These are phyloP conservation scores for Xylariaceae sp. DNA, from an alignment of 2,329 filamentous ascomycete genomes.

Conservation along the genomic window DNA sequence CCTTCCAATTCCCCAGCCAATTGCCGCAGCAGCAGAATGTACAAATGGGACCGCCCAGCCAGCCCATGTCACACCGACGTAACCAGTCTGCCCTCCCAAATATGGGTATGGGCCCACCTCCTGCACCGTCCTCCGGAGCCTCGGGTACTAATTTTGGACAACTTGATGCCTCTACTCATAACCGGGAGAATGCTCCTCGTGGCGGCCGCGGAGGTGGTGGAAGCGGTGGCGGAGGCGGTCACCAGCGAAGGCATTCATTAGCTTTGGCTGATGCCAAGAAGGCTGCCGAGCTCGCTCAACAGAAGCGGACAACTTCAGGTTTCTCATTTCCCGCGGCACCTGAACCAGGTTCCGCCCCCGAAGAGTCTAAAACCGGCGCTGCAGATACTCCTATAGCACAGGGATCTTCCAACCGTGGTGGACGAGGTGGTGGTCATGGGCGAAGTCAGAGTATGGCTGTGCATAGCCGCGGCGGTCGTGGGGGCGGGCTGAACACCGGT, in stretches of 20 bases:
- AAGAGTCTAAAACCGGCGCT: conserved; percentile 51
- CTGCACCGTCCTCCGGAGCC: conserved; percentile 86
- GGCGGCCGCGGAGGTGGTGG: conserved; percentile 64
- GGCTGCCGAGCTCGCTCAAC: conserved; percentile 92
- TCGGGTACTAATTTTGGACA: conserved; percentile 76
- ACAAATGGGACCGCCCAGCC: conserved; percentile 69
- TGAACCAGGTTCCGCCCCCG: conserved; percentile 49
- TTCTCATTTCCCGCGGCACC: conserved; percentile 86
- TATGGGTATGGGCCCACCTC: conserved; percentile 82
- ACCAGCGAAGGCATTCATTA: conserved; percentile 90
- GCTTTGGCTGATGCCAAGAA: conserved; percentile 96
- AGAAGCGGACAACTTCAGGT: conserved; percentile 88
- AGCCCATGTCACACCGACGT: conserved; percentile 84
- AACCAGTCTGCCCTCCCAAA: conserved; percentile 96
- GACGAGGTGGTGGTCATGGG: conserved; percentile 57
- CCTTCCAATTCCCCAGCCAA: conserved; percentile 86
- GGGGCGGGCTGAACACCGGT: conserved; percentile 48
- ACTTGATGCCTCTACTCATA: conserved; percentile 58
- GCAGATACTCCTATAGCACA: conserved; percentile 37
- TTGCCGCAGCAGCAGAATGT: conserved; percentile 64
- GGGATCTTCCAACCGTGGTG: conserved; percentile 44
- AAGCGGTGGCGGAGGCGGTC: conserved; percentile 68
- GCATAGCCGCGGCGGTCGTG: conserved; percentile 65
- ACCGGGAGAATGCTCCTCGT: conserved; percentile 65
- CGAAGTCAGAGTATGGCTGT: conserved; percentile 91